These are phyloP conservation scores for Aspergillus pseudoterreus DNA, from an alignment of 2,329 filamentous ascomycete species.

Conservation along the genomic window DNA sequence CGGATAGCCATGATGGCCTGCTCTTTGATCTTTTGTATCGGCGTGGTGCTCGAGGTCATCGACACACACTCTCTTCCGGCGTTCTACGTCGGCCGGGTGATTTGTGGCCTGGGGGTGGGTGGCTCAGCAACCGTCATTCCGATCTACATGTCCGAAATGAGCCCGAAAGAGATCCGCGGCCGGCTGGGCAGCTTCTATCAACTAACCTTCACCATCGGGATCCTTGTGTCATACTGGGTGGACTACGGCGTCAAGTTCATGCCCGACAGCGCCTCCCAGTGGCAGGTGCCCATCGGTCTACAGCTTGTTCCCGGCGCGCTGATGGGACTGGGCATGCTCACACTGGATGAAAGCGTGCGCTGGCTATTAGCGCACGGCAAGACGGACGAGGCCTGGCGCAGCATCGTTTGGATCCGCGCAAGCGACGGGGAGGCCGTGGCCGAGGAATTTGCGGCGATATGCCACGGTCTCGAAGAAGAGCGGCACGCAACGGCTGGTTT, in stretches of 20 bases:
- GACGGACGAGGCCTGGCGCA: slow-evolving; percentile 41
- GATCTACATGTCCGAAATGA: slow-evolving; percentile 35
- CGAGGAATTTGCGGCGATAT: slow-evolving; percentile 37
- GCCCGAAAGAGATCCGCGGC: slow-evolving; percentile 27
- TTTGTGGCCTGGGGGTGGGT: slow-evolving; percentile 35
- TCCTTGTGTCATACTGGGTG: slow-evolving; percentile 51
- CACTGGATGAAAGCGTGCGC: slow-evolving; percentile 51
- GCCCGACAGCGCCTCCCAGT: slow-evolving; percentile 44
- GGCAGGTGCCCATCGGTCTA: slow-evolving; percentile 51
- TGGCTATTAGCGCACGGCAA: slow-evolving; percentile 52
- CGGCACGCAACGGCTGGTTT: slow-evolving; percentile 36
- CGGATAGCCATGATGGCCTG: no score
- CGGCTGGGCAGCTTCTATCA: slow-evolving; percentile 36
- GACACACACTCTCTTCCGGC: no score
- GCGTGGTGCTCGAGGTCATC: no score
- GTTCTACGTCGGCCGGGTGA: slow-evolving; percentile 35
- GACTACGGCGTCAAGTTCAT: slow-evolving; percentile 51
- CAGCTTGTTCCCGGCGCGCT: slow-evolving; percentile 51
- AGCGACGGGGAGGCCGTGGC: slow-evolving; percentile 25
- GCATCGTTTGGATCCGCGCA: slow-evolving; percentile 36
- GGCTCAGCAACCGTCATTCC: slow-evolving; percentile 38
- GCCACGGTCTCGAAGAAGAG: slow-evolving; percentile 41
- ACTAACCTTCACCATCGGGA: slow-evolving; percentile 38
- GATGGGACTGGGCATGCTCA: slow-evolving; percentile 49
- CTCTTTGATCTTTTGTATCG: no score